Percentiles rank a stretch among this genome's conserved stretches.
Evolutionary conservation across 306 rosid species (phyloP).

Genomic region (Malus asiatica): DNA sequence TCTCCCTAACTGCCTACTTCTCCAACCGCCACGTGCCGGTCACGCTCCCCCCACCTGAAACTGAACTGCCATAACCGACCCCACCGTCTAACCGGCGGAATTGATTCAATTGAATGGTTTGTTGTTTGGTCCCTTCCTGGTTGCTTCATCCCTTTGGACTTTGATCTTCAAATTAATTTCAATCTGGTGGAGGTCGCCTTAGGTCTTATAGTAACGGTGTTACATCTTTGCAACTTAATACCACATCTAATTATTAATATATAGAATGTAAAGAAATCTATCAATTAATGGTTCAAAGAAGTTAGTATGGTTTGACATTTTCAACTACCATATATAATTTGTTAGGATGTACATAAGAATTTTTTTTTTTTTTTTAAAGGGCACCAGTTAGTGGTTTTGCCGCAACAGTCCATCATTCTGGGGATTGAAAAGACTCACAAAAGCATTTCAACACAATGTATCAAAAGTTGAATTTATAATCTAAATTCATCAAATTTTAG

Average conservation of each 20-base stretch:
- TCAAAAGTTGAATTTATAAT: too few relatives aligned
- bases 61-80: conserved; percentile 22
- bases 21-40: conserved; percentile 21
- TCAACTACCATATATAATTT: background rate
- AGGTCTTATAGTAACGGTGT: background rate
- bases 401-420: rapidly evolving
- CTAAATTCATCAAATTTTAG: too few relatives aligned
- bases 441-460: too few relatives aligned
- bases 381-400: rapidly evolving
- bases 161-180: background rate
- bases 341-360: too few relatives aligned
- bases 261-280: background rate
- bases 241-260: background rate
- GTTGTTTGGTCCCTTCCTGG: background rate
- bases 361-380: too few relatives aligned
- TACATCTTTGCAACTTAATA: background rate
- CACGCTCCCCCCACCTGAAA: background rate
- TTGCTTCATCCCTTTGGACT: background rate
- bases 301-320: background rate
- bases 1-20: conserved; percentile 31
- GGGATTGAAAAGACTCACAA: rapidly evolving
- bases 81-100: conserved; percentile 20
- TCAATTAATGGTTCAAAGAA: background rate
- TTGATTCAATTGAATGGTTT: background rate
- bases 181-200: background rate